Conservation (phyloP, 495 filamentous ascomycete genomes). For the Evansstolkia leycettana region DNA sequence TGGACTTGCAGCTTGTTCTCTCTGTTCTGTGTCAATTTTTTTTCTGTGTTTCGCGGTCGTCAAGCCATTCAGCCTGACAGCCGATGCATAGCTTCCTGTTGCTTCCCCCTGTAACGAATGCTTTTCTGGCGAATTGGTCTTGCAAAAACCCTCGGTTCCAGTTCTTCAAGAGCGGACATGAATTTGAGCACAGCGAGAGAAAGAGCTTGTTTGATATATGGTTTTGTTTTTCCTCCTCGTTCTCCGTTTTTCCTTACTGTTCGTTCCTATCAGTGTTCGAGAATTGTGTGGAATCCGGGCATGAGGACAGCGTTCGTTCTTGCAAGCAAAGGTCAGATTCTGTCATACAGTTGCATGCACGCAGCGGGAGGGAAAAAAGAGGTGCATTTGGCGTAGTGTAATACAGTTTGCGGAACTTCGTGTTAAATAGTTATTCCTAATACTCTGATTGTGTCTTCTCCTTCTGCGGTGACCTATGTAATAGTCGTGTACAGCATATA, state of each 20-base stretch:
- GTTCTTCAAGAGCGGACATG: no score
- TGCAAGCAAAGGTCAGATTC: no score
- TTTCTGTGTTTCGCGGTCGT: neutral
- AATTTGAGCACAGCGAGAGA: neutral
- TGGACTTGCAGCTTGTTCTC: neutral
- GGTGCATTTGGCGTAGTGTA: conserved; percentile 1
- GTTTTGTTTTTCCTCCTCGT: conserved; percentile 5
- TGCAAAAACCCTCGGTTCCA: neutral
- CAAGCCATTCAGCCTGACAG: no score
- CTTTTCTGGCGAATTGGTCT: neutral
- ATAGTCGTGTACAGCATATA: no score
- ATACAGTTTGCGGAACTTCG: neutral
- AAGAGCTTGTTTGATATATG: conserved; percentile 19
- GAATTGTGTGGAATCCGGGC: conserved; percentile 1
- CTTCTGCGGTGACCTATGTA: no score
- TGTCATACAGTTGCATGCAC: neutral
- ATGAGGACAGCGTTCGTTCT: conserved; percentile 3
- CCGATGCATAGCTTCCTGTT: neutral
- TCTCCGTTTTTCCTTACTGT: conserved; percentile 9
- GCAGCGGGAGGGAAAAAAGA: neutral
- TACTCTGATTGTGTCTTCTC: neutral
- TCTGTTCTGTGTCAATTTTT: neutral
- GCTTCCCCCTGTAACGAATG: neutral
- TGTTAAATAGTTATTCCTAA: conserved; percentile 1
- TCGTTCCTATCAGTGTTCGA: conserved; percentile 4